Evolutionary conservation across 495 filamentous ascomycete genomes (phyloP), one percentile per base, ranked within the genome.

Genomic region (Emericellopsis terricola): DNA sequence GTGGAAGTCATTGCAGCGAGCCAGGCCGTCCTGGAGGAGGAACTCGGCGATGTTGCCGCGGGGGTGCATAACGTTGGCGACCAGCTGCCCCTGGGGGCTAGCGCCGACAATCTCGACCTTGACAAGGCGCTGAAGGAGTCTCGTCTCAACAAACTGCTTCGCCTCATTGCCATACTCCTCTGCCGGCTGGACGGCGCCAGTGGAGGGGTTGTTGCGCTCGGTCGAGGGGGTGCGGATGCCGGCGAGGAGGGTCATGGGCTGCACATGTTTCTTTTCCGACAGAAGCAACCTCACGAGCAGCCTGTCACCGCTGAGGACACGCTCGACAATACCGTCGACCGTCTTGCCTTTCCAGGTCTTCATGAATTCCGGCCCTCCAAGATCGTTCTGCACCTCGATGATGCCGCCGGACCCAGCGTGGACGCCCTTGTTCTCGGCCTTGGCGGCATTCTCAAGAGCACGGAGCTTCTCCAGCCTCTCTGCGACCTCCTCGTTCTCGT

Each of bases 1-100:
- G 55, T 99, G 91, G 55, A 81, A 81, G 51, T 99, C 91, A 28
- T 80, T 77, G 62, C 89, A 96, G 43, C 83, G 69, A 27, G 86
- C 91, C 27, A 94, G 59, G 41, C 91, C 91, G 29, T 80, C 81
- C 41, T 83, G 72, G 17, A 94, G 73, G 11, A 96, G 53, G 51
- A 84, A 81, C 37, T 78, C 78, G 18, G 85, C 82, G 51, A 99
- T 89, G 52, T 80, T 92, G 31, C 91, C 91, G 15, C 78, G 73
- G 15, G 83, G 83, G 54, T 96, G 91, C 28, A 80, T 64, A 16
- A 99, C 66, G 21, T 68, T 66, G 29, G 73, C 82, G 40, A 94
- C 69, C 13, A 94, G 63, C 46, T 89, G 82, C 29, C 71, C 73
- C 50, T 93, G 85, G 0, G 83, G 82, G 31, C 81, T 94, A 8